Base-by-base conservation (phyloP, 257 asterid species). In the Salvia hispanica region DNA sequence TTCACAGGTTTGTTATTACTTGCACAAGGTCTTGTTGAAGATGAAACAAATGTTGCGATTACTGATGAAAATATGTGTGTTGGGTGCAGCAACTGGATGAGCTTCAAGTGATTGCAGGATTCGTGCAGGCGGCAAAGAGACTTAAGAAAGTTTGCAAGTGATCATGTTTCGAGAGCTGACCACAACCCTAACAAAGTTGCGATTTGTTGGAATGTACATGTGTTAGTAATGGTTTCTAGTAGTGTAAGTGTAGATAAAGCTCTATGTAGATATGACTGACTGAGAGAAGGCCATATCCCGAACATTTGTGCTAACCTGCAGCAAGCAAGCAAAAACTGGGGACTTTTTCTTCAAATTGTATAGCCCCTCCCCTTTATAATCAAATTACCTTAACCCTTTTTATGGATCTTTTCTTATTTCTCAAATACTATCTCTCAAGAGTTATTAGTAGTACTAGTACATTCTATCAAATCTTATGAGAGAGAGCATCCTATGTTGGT, bases 111-210 rank as follows among this genome's bases (percentile, higher is more conserved):
- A 83, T 92, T 40, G 75, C 84, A 0, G 97, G 93, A 33, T 90
- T 92, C 43, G 96, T 84, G 55, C 75, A 88, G 80, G 89, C 98
- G 12, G 97, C 98, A 0, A 92, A 88, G 88, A 85, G 97, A 70
- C 85, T 92, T 34, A 92, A 90, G 84, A 81, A 79, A 0, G 80
- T 81, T 14, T 84, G 89, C 95, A 86, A 84, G 73, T 85, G 80
- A 83, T 11, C 39, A 25, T 25, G 31, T 25, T 25, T 25, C 31
- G 31, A 25, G 31, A 25, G 31, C 31, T 25, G 31, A 25, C 31
- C 31, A 25, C 31, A 43, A 45, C 67, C 52, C 66, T 61, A 61
- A 61, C 66, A 21, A n/a, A n/a, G 43, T 9, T 55, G 39, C 44
- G 64, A 25, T 25, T 25, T 1, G 31, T 25, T 25, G 31, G 31